A percentile compares a stretch with the other conserved stretches of the same genome.
Conservation (phyloP, 768 basidiomycete species). For the Boletus pseudopeckii region DNA sequence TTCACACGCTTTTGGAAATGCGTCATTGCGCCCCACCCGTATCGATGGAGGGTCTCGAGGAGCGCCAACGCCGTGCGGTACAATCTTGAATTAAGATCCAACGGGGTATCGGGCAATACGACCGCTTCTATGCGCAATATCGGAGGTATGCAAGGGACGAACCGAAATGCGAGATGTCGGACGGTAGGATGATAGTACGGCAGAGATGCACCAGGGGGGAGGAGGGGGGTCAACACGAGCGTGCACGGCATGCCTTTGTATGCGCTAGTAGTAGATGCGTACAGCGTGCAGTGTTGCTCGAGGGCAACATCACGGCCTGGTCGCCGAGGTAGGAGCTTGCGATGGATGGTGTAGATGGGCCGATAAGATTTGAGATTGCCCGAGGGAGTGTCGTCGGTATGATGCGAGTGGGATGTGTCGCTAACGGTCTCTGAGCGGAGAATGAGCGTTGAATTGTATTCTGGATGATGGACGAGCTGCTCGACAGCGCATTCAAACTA, state of each 20-base stretch:
- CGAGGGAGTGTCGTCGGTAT: conserved; percentile 31
- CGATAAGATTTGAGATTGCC: conserved; percentile 34
- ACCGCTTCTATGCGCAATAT: conserved; percentile 22
- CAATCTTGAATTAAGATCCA: conserved; percentile 58
- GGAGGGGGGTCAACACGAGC: conserved; percentile 61
- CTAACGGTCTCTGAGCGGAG: conserved; percentile 70
- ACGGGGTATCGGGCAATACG: conserved; percentile 42
- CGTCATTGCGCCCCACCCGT: conserved; percentile 79
- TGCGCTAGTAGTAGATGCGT: conserved; percentile 31
- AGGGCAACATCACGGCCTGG: conserved; percentile 71
- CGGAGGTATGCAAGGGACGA: conserved; percentile 37
- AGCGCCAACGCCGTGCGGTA: conserved; percentile 80
- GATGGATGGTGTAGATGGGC: conserved; percentile 53
- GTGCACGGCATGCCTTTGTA: conserved; percentile 29
- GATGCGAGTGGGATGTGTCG: conserved; percentile 33
- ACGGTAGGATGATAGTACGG: conserved; percentile 94
- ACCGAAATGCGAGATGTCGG: conserved; percentile 77
- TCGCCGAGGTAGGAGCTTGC: conserved; percentile 72
- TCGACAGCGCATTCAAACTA: conserved; percentile 74
- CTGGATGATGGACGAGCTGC: conserved; percentile 82
- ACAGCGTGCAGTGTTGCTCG: conserved; percentile 79
- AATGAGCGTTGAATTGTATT: conserved; percentile 90
- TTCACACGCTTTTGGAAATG: conserved; percentile 83
- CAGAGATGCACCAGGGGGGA: conserved; percentile 42
- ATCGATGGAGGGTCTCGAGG: conserved; percentile 80